phyloP scores from a whole-genome alignment of 495 filamentous ascomycete species.

The Aspergillus kassunensis region DNA sequence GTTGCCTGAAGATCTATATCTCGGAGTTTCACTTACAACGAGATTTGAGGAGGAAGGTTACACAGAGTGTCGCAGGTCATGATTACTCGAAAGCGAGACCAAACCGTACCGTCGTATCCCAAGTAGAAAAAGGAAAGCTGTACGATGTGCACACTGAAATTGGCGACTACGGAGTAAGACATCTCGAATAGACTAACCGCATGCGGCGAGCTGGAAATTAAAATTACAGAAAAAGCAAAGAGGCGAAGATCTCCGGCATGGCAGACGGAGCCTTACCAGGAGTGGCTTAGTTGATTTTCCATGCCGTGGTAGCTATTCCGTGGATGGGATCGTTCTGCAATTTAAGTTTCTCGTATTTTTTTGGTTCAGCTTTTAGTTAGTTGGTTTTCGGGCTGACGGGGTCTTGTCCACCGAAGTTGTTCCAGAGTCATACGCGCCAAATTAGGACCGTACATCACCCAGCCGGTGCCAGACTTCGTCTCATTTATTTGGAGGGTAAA shows the following conservation, averaged over 20 bases:
- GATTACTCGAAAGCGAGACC: too few species aligned
- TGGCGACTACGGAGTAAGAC: neutral
- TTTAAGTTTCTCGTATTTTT: neutral
- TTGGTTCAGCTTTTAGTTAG: neutral
- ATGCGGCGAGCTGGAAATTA: neutral
- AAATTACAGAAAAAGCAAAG: neutral
- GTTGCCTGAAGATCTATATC: too few species aligned
- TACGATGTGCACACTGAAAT: neutral
- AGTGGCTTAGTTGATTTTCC: conserved; percentile 10
- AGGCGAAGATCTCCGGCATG: conserved; percentile 21
- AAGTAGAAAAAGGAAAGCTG: neutral
- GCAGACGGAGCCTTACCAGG: conserved; percentile 15
- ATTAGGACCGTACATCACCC: conserved; percentile 4
- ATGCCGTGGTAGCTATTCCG: conserved; percentile 14
- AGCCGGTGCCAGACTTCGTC: neutral
- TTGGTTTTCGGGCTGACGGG: too few species aligned
- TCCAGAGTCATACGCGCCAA: conserved; percentile 6
- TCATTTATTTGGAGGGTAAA: neutral
- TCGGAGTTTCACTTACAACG: neutral
- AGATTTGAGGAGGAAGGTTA: neutral
- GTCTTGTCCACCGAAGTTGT: conserved; percentile 1
- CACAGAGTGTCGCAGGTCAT: too few species aligned
- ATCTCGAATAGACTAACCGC: neutral
- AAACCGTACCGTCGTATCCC: too few species aligned
- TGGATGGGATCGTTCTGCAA: conserved; percentile 1